Evolutionary conservation across 1,284 basidiomycete species (phyloP), one percentile per base, ranked within the genome.

Genomic region (Cystobasidium slooffiae): DNA sequence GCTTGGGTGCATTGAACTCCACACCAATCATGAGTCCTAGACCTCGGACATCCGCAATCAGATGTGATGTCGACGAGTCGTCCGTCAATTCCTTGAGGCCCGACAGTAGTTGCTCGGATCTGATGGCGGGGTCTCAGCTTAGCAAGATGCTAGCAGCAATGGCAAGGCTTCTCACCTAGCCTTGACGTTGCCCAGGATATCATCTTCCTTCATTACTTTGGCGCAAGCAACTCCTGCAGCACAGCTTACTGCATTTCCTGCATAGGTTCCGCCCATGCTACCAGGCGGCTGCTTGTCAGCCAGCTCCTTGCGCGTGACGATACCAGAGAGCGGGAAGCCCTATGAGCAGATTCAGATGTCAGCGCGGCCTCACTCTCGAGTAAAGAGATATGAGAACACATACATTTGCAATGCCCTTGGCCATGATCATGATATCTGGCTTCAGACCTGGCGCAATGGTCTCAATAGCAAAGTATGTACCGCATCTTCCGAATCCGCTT

Each of bases 381-480:
- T 49, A 3, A n/a, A 41, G 18, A 4, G 39, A n/a, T 37, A 39
- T 7, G 1, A 18, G 18, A n/a, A n/a, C 24, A 22, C 46, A 24
- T 52, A 66, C 94, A 81, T 95, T 95, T 46, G 93, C 94, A 22
- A 97, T 85, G 18, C 94, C 94, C 88, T 98, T 98, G 56, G 96
- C 95, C 77, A 94, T 90, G 66, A 90, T 84, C 84, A 97, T 84
- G 74, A 97, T 89, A 81, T 97, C 94, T 3, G 95, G 94, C 75
- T 74, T 84, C 74, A 97, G 89, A 81, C 97, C 94, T 4, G 95
- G 94, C 73, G 68, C 88, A 68, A 80, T 78, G 74, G 83, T 80
- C 83, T 94, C 88, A 67, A 91, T 86, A 61, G 88, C 87, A 41
- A 93, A 98, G 83, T 90, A 88, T 80, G 88, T 89, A n/a, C 94